A percentile compares a stretch with the other conserved stretches of the same genome.
These are phyloP conservation scores for Nakazawaea populi DNA, from an alignment of 805 yeast genomes.

Conservation along the genomic window DNA sequence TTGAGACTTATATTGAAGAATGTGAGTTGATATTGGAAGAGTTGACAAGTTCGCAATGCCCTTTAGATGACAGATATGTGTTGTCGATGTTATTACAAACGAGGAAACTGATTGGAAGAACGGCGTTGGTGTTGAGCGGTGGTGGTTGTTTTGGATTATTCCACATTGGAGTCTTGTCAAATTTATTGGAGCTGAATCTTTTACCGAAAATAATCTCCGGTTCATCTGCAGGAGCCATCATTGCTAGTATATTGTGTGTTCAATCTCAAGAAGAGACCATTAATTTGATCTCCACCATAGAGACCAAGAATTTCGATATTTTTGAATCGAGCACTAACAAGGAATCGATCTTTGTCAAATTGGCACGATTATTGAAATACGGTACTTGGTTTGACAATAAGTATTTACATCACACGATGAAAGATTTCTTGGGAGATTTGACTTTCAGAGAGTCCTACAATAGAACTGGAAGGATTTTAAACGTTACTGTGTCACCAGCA, in stretches of 20 bases:
- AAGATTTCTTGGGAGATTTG: conserved; percentile 74
- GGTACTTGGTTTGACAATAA: conserved; percentile 87
- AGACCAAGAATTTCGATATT: conserved; percentile 47
- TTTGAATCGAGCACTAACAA: conserved; percentile 44
- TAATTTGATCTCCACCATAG: conserved; percentile 52
- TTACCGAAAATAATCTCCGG: conserved; percentile 90
- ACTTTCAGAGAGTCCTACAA: conserved; percentile 94
- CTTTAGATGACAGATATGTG: conserved; percentile 61
- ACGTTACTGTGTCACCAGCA: conserved; percentile 90
- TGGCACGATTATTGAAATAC: conserved; percentile 63
- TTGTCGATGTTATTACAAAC: conserved; percentile 82
- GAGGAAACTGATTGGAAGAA: conserved; percentile 85
- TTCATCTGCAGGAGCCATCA: conserved; percentile 92
- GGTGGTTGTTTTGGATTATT: conserved; percentile 93
- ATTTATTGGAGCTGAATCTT: conserved; percentile 65
- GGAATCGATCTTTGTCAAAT: conserved; percentile 44
- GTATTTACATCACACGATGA: conserved; percentile 69
- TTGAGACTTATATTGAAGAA: conserved; percentile 79
- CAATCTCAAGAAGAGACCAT: conserved; percentile 68
- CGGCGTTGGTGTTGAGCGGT: conserved; percentile 92
- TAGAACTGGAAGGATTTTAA: conserved; percentile 87
- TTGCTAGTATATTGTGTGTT: conserved; percentile 83
- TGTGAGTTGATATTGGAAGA: conserved; percentile 46
- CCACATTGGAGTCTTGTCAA: conserved; percentile 87
- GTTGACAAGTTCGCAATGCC: conserved; percentile 30